phyloP scores from a whole-genome alignment of 1,284 basidiomycete species.

The Polyporus tsugae region DNA sequence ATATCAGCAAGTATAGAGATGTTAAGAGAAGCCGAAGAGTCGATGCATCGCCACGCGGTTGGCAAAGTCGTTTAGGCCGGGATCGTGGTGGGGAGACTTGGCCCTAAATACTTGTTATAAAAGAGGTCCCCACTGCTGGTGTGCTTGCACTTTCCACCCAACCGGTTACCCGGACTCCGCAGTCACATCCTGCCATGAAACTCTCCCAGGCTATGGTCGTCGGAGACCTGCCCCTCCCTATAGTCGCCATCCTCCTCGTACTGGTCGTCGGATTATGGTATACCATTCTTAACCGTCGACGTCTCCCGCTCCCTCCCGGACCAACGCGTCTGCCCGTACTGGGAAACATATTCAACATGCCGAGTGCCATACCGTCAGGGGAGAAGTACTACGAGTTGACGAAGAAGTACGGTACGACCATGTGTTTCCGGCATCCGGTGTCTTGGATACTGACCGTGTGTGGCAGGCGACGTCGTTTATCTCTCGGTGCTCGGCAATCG shows the following conservation, averaged over 20 bases:
- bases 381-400: constrained; percentile 12
- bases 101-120: background rate
- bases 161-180: background rate
- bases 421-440: background rate
- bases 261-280: background rate
- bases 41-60: background rate
- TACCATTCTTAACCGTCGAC: background rate
- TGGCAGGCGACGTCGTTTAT: constrained; percentile 19
- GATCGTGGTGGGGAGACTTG: background rate
- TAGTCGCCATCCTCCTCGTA: background rate
- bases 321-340: constrained; percentile 13
- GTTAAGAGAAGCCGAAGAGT: background rate
- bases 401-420: constrained; percentile 3
- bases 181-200: background rate
- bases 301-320: constrained; percentile 8
- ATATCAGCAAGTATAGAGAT: background rate
- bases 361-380: constrained; percentile 1
- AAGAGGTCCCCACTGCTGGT: background rate
- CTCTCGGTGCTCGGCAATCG: constrained; percentile 18
- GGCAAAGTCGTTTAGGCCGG: background rate
- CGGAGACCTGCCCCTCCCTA: background rate
- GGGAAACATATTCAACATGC: constrained; percentile 16
- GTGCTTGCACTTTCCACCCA: background rate
- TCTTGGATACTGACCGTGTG: background rate
- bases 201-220: background rate